These are phyloP conservation scores for Penicillium psychrofluorescens DNA, from an alignment of 495 filamentous ascomycete species.

Conservation along the genomic window DNA sequence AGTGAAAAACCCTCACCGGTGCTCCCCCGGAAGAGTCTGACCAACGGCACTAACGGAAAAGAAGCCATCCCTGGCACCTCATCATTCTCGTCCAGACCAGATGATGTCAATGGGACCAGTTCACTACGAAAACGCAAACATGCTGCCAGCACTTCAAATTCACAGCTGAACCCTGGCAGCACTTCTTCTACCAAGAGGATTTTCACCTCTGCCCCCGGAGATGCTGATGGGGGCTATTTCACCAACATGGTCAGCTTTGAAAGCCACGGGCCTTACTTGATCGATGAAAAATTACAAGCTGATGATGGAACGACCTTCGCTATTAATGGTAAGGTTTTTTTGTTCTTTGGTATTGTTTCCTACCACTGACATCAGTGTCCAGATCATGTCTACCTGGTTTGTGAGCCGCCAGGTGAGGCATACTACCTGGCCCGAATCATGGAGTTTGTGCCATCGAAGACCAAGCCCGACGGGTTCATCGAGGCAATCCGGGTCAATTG, in stretches of 20 bases:
- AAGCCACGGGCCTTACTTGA: conserved; percentile 55
- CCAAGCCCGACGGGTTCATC: conserved; percentile 63
- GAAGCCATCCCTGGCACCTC: conserved; percentile 59
- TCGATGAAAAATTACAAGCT: conserved; percentile 72
- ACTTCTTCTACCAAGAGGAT: conserved; percentile 36
- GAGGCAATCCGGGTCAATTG: conserved; percentile 92
- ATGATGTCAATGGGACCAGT: conserved; percentile 28
- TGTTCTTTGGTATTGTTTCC: conserved; percentile 27
- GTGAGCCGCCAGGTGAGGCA: conserved; percentile 94
- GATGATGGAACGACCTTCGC: conserved; percentile 83
- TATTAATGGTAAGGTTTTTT: conserved; percentile 60
- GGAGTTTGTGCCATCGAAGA: conserved; percentile 85
- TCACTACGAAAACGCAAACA: conserved; percentile 75
- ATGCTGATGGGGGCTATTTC: conserved; percentile 30
- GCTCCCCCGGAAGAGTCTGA: conserved; percentile 36
- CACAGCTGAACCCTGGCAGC: conserved; percentile 21
- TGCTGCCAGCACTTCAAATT: conserved; percentile 42
- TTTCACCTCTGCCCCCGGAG: conserved; percentile 39
- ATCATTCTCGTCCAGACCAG: conserved; percentile 48
- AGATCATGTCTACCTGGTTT: conserved; percentile 98
- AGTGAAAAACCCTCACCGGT: conserved; percentile 36
- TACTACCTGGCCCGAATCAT: conserved; percentile 97
- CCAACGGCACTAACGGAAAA: conserved; percentile 35
- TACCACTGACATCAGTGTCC: conserved; percentile 14
- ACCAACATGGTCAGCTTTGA: conserved; percentile 89